Conservation (phyloP, 306 rosid genomes). For the Geum urbanum region DNA sequence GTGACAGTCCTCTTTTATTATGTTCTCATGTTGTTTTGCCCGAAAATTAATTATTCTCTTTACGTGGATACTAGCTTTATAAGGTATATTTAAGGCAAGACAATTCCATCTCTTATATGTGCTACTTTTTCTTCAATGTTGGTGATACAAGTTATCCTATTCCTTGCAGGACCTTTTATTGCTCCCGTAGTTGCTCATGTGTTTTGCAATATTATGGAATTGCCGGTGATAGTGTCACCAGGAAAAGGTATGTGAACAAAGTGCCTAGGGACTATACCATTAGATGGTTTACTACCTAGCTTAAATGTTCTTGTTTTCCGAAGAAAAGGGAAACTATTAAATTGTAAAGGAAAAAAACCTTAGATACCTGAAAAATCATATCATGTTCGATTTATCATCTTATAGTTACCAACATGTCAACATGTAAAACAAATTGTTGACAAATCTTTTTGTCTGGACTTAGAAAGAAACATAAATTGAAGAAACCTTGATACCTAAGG, state of each 20-base stretch:
- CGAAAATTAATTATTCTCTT: background rate
- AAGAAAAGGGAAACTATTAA: too few species aligned
- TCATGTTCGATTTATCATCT: background rate
- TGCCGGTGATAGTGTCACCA: slow-evolving; percentile 55
- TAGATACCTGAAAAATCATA: background rate
- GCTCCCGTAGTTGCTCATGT: slow-evolving; percentile 79
- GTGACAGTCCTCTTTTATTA: slow-evolving; percentile 18
- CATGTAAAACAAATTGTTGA: background rate
- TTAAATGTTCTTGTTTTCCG: too few species aligned
- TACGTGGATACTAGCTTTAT: background rate
- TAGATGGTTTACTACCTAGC: too few species aligned
- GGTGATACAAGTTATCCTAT: background rate
- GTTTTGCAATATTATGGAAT: slow-evolving; percentile 88
- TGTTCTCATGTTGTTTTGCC: background rate
- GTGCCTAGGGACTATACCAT: background rate
- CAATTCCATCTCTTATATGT: background rate
- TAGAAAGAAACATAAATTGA: too few species aligned
- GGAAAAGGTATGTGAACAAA: slow-evolving; percentile 51
- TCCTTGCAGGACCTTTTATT: slow-evolving; percentile 74
- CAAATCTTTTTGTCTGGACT: too few species aligned
- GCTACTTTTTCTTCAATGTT: background rate
- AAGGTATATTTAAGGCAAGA: background rate
- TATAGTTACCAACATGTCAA: background rate
- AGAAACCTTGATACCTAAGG: too few species aligned
- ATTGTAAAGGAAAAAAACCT: background rate